phyloP scores from a whole-genome alignment of 164 flowering plant species.

The Annona cherimola region DNA sequence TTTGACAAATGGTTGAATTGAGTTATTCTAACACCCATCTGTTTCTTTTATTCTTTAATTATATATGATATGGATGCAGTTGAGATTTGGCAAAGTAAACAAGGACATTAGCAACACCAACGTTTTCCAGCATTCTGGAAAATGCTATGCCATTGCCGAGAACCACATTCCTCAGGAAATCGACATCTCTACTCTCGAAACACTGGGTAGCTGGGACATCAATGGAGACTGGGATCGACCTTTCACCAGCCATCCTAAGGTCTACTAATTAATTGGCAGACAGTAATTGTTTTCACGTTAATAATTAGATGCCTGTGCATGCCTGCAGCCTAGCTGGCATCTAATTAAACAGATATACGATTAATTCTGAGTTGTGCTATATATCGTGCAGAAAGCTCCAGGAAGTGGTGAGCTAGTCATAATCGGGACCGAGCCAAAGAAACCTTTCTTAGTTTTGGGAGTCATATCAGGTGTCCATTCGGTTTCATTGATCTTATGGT shows the following conservation, averaged over 20 bases:
- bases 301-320: no score
- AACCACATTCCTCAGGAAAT: constrained; percentile 57
- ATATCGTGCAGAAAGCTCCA: constrained; percentile 47
- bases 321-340: no score
- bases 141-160: constrained; percentile 42
- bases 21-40: neutral
- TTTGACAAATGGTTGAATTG: no score
- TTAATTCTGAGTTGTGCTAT: no score
- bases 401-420: constrained; percentile 60
- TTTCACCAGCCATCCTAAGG: constrained; percentile 70
- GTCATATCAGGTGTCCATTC: constrained; percentile 46
- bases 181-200: constrained; percentile 35
- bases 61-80: constrained; percentile 20
- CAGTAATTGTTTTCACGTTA: no score
- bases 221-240: constrained; percentile 50
- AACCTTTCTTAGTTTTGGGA: constrained; percentile 52
- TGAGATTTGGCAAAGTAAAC: constrained; percentile 47
- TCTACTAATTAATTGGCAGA: neutral
- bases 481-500: neutral
- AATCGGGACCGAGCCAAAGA: constrained; percentile 38
- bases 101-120: constrained; percentile 56
- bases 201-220: constrained; percentile 37
- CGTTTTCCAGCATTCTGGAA: constrained; percentile 52
- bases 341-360: no score
- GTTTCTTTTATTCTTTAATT: neutral